Evolutionary conservation across 441 rosid species (phyloP), one percentile per base, ranked within the genome.

Genomic region (Hypseocharis bilobata): DNA sequence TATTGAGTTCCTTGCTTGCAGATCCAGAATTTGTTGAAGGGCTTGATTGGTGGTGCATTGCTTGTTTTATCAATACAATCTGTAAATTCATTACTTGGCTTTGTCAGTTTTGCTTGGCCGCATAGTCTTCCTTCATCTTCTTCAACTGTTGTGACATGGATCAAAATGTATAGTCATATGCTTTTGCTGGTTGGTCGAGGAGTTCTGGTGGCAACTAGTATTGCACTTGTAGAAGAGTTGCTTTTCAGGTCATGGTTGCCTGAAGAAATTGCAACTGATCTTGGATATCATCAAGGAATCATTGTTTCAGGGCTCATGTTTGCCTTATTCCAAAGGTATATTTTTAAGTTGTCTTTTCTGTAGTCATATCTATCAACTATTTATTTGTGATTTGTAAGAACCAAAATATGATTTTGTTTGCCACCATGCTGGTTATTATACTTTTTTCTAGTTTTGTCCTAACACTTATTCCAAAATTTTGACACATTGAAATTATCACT

Each of bases 161-260:
- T 91, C 27, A 82, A 74, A 74, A 82, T 74, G 59, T 73, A 42
- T 63, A 79, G 69, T 16, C 74, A 77, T 66, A 66, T 86, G 75
- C 56, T 84, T 59, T 29, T 78, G 60, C 67, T 88, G 71, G 76
- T 79, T 68, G 72, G 72, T 70, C 84, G 13, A 76, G 99, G 89
- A 75, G 73, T 84, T 45, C 34, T 81, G 70, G 78, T 89, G 1
- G 96, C 94, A 56, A 76, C 86, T 6, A 65, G 86, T 69, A 70
- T 89, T 71, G 91, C 80, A 72, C 69, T 89, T 56, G 94, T 86
- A 67, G 97, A 91, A 78, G 99, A 94, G 77, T 69, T 94, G 76
- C 79, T 91, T 72, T 91, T 94, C 72, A 83, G 96, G 66, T 83
- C 97, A 40, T 91, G 96, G 97, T 70, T 94, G 75, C 89, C 89